Conservation (phyloP, 2,329 filamentous ascomycete genomes). For the Canariomyces notabilis region DNA sequence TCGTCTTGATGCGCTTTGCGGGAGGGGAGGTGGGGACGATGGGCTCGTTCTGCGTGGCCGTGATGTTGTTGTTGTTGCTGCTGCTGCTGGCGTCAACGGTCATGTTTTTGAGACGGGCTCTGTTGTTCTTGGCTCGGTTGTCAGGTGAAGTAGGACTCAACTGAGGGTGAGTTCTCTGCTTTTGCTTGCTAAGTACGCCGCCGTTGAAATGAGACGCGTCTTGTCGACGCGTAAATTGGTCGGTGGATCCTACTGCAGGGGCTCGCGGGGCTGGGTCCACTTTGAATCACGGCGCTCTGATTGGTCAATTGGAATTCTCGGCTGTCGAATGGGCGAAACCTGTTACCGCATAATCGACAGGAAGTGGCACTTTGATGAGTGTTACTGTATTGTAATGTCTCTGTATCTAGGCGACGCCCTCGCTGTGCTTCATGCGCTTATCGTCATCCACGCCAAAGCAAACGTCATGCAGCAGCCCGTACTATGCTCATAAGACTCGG, state of each 20-base stretch:
- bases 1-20: slow-evolving; percentile 72
- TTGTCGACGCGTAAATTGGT: slow-evolving; percentile 15
- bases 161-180: background rate
- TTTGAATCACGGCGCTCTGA: background rate
- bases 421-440: too few relatives aligned
- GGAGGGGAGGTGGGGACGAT: slow-evolving; percentile 61
- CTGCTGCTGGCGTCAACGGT: too few relatives aligned
- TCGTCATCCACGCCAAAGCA: too few relatives aligned
- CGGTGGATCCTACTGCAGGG: background rate
- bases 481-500: too few relatives aligned
- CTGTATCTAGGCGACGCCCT: too few relatives aligned
- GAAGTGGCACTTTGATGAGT: too few relatives aligned
- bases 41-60: slow-evolving; percentile 42
- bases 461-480: too few relatives aligned
- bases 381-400: too few relatives aligned
- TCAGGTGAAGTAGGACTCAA: too few relatives aligned
- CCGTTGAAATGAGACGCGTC: slow-evolving; percentile 5
- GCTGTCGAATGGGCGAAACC: too few relatives aligned
- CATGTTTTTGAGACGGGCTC: slow-evolving; percentile 11
- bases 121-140: background rate
- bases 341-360: too few relatives aligned
- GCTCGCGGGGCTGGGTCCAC: background rate
- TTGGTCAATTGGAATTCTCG: slow-evolving; percentile 21
- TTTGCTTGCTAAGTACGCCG: background rate
- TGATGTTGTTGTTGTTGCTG: slow-evolving; percentile 28